Evolutionary conservation across 179 eudicot genomes (phyloP).

Genomic region (Patellifolia procumbens): DNA sequence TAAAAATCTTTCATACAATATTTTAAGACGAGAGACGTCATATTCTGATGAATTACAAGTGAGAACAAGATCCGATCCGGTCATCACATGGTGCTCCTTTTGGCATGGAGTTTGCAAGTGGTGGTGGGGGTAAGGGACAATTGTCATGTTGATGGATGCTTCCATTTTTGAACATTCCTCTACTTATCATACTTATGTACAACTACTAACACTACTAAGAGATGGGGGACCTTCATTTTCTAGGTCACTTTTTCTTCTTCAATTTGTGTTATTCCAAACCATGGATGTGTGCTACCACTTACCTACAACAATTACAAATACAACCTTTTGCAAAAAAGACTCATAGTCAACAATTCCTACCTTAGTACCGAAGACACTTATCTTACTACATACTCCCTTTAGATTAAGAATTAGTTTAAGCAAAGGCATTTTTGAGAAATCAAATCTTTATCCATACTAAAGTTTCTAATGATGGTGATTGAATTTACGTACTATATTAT

Average conservation of each 20-base stretch:
- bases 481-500: too few relatives aligned
- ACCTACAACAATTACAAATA: background rate
- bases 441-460: too few relatives aligned
- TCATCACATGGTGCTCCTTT: conserved; percentile 14
- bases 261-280: conserved; percentile 17
- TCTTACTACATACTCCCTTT: too few relatives aligned
- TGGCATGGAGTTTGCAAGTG: conserved; percentile 26
- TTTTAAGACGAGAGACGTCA: conserved; percentile 18
- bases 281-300: conserved; percentile 20
- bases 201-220: background rate
- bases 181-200: background rate
- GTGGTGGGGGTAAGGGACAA: conserved; percentile 35
- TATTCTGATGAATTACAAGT: background rate
- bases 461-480: too few relatives aligned
- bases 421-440: too few relatives aligned
- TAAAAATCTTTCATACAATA: background rate
- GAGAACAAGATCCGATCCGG: conserved; percentile 11
- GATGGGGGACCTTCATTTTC: conserved; percentile 8
- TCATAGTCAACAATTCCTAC: conserved; percentile 19
- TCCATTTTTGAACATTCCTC: conserved; percentile 27
- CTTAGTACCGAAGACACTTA: conserved; percentile 15
- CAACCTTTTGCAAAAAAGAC: conserved; percentile 14
- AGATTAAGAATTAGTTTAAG: too few relatives aligned
- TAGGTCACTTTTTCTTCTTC: too few relatives aligned
- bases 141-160: conserved; percentile 27